Base-by-base conservation (phyloP, 1,139 yeast species). In the Diutina rugosa region DNA sequence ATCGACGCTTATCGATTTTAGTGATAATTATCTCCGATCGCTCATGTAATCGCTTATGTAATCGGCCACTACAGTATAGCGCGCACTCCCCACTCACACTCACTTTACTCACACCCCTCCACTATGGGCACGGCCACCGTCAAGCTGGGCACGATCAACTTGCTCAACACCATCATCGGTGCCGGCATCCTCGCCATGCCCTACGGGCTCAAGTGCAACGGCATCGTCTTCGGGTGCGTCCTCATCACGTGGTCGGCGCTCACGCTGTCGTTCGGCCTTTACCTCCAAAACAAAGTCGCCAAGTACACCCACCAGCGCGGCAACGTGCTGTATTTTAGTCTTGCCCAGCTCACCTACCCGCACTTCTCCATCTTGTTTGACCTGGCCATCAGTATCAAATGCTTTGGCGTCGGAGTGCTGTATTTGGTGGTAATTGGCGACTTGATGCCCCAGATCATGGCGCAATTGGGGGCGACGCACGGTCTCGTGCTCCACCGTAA, bases 381-480 rank as follows among this genome's bases (percentile, higher is more conserved):
- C 69, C 66, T 85, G 16, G 95, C 96, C 16, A 90, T 91, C 67
- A 90, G 93, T 29, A 74, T 90, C 58, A 96, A 91, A 68, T 85
- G 91, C 64, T 91, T 88, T 71, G 99, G 99, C 14, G 97, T 90
- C 6, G 93, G 95, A 1, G 82, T 93, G 14, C 85, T 95, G 57
- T 93, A 95, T 64, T 72, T 93, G 60, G 95, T 93, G 51, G 82
- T 93, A 58, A 84, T 90, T 58, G 98, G 97, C 9, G 97, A 91
- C 65, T 75, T 93, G 60, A 85, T 91, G 82, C 98, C 98, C 6
- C 84, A 84, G 62, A 82, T 86, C 55, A 69, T 79, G 64, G 79
- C 76, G 57, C 75, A 80, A 21, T 64, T 83, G 46, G 72, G 45
- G 45, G 63, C 65, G 6, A 61, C 57, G 1, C 67, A 69, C 57